A percentile compares a stretch with the other conserved stretches of the same genome.
These are phyloP conservation scores for Stromatinia cepivora DNA, from an alignment of 2,329 filamentous ascomycete species.

Conservation along the genomic window DNA sequence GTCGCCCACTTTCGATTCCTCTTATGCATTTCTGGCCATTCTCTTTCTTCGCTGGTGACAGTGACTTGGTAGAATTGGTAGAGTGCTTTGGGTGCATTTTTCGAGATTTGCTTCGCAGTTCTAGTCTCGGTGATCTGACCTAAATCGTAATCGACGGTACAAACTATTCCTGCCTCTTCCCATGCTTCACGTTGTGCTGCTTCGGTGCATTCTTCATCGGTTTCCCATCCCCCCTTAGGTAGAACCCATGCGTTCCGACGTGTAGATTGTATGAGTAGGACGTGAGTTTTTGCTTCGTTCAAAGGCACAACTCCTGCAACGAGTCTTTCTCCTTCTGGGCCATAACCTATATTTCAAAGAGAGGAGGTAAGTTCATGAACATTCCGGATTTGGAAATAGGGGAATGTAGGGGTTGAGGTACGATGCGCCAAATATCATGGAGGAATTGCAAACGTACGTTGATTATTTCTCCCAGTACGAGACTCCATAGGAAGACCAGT, in stretches of 20 bases:
- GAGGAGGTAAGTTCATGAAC: constrained; percentile 37
- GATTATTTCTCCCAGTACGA: constrained; percentile 73
- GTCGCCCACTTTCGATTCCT: constrained; percentile 87
- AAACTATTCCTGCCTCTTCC: constrained; percentile 94
- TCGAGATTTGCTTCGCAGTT: constrained; percentile 71
- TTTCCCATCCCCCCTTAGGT: constrained; percentile 97
- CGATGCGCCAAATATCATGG: constrained; percentile 11
- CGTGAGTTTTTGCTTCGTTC: constrained; percentile 79
- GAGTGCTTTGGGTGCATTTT: constrained; percentile 59
- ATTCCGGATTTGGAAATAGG: constrained; percentile 8
- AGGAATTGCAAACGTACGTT: constrained; percentile 62
- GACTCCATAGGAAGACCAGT: constrained; percentile 65
- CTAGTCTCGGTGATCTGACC: constrained; percentile 84
- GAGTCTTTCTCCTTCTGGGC: constrained; percentile 85
- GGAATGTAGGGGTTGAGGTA: background rate
- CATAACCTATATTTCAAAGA: constrained; percentile 70
- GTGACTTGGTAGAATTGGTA: constrained; percentile 86
- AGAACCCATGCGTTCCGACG: constrained; percentile 92
- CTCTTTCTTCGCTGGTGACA: constrained; percentile 79
- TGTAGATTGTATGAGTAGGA: constrained; percentile 91
- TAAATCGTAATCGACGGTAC: constrained; percentile 80
- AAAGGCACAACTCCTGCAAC: constrained; percentile 94
- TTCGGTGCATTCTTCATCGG: constrained; percentile 82
- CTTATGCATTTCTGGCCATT: constrained; percentile 96
- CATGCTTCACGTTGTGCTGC: constrained; percentile 90